These are phyloP conservation scores for Diaporthe sp. DNA, from an alignment of 2,329 filamentous ascomycete species.

Conservation along the genomic window DNA sequence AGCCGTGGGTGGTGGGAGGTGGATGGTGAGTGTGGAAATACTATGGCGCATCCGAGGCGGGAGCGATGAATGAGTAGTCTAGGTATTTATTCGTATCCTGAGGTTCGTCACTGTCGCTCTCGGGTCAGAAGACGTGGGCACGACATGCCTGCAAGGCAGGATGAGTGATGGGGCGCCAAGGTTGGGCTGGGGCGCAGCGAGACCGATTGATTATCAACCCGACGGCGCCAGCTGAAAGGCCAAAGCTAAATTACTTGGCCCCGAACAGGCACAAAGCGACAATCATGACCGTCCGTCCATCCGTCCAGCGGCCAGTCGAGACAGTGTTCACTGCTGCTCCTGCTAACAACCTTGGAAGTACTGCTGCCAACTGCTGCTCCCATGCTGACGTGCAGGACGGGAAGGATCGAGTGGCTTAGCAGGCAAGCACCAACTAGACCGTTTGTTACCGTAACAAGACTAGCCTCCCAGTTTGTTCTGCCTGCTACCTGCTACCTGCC, in stretches of 20 bases:
- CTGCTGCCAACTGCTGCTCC: not conserved
- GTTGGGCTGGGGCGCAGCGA: conserved; percentile 24
- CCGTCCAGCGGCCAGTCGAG: not conserved
- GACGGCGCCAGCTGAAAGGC: conserved; percentile 17
- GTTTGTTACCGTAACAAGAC: not conserved
- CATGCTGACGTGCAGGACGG: conserved; percentile 1
- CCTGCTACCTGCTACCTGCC: not conserved
- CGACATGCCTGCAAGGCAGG: conserved; percentile 15
- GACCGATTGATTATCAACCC: conserved; percentile 5
- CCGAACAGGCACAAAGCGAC: not conserved
- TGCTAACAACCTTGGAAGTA: not conserved
- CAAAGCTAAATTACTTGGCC: not conserved
- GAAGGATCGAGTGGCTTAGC: conserved; percentile 12
- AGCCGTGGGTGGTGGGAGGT: not conserved
- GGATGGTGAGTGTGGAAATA: not conserved
- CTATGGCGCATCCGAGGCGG: not conserved
- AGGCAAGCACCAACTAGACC: not conserved
- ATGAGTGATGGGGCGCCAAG: conserved; percentile 23
- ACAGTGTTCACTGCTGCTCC: conserved; percentile 6
- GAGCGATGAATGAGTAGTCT: not conserved
- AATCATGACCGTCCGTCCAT: not conserved
- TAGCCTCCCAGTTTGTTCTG: not conserved
- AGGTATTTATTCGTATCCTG: not conserved
- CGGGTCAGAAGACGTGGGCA: not conserved
- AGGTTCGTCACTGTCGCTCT: not conserved